Conservation (phyloP, 2,329 filamentous ascomycete genomes). For the Penicillium sp. region DNA sequence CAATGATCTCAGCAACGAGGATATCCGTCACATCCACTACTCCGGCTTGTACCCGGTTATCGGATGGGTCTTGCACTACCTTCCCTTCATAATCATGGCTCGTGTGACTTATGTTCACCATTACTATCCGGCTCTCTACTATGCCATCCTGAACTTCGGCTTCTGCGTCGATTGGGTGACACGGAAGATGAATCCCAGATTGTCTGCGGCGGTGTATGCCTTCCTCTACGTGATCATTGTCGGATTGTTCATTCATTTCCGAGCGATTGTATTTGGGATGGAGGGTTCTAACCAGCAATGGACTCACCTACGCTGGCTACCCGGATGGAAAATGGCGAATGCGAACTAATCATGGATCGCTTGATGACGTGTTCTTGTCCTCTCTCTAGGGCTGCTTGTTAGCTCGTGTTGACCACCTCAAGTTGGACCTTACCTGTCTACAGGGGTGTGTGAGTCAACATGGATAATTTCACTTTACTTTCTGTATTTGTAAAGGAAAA, state of each 20-base stretch:
- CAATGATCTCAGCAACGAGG: conserved; percentile 64
- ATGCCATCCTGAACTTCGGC: conserved; percentile 79
- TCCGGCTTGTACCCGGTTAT: conserved; percentile 80
- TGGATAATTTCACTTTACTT: neutral
- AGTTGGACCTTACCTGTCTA: neutral
- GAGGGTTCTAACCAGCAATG: conserved; percentile 73
- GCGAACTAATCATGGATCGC: conserved; percentile 47
- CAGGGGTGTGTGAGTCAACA: conserved; percentile 2
- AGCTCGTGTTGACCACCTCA: neutral
- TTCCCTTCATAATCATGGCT: conserved; percentile 94
- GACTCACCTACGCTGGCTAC: conserved; percentile 88
- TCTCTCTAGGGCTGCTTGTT: neutral
- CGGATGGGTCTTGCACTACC: conserved; percentile 92
- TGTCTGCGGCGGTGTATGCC: conserved; percentile 63
- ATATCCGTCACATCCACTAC: conserved; percentile 93
- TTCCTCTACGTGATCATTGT: conserved; percentile 65
- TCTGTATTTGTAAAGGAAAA: neutral
- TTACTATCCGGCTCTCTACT: conserved; percentile 97
- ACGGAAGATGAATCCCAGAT: conserved; percentile 53
- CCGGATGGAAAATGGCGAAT: conserved; percentile 74
- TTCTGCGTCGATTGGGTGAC: conserved; percentile 83
- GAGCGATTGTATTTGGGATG: conserved; percentile 95
- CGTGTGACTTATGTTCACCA: conserved; percentile 98
- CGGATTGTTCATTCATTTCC: conserved; percentile 79
- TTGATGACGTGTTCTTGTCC: neutral